Evolutionary conservation across 73 alveolate genomes (phyloP), one percentile per base, ranked within the genome.

Genomic region (Diophrys sp.): DNA sequence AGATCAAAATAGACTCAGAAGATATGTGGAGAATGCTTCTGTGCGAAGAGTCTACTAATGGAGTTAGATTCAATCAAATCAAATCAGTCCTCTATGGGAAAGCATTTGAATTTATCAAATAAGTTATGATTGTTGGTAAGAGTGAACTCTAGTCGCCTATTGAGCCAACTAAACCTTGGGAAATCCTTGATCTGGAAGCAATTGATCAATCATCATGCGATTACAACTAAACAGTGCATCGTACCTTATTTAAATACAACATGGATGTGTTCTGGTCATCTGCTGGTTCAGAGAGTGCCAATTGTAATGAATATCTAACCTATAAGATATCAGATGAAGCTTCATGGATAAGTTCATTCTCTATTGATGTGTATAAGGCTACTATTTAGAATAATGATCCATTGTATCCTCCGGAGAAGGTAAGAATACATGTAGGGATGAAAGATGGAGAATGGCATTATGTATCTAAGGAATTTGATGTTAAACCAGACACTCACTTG

Each of bases 241-340:
- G 86, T 29, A 78, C 86, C 26, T 18, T 78, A 26, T 66, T 56
- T 33, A 66, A 56, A 68, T 18, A 68, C 33, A n/a, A 28, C 25
- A 33, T 23, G 53, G 73, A 78, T 33, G n/a, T 11, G 24, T 78
- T 78, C 56, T 78, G 86, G 86, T 56, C 78, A 23, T 78, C 86
- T 1, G n/a, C 56, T 8, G 86, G 79, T 8, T 68, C 79, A n/a
- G 75, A 28, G 1, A 29, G 25, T 66, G 66, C 54, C n/a, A 33
- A 67, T 23, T 55, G n/a, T n/a, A 23, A 31, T 2, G 86, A 78
- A 27, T 78, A 26, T 25, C 56, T 78, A 23, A 32, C 33, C 8
- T 78, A 78, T 27, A 78, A 54, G 56, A 25, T 67, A 14, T 23
- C 26, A 62, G 30, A 62, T 11, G 56, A 70, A 27, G 23, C 56